Conservation (phyloP, 2,329 filamentous ascomycete species). For the Periconia macrospinosa region DNA sequence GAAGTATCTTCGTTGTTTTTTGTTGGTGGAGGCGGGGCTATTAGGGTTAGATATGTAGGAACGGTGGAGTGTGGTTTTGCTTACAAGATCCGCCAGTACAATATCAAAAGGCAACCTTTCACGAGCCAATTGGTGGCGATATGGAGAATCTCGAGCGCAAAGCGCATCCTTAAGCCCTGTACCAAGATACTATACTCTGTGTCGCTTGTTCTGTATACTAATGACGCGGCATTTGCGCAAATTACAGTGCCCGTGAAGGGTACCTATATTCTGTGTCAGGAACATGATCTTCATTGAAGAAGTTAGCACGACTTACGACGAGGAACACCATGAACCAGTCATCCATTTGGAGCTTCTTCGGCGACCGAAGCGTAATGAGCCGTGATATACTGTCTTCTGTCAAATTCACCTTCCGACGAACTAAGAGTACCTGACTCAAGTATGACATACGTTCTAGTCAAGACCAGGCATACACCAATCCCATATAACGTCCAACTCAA, state of each 20-base stretch:
- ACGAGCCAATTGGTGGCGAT: conserved; percentile 29
- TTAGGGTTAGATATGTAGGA: too few relatives aligned
- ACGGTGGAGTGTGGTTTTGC: conserved; percentile 1
- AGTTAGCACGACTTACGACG: conserved; percentile 5
- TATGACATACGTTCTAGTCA: conserved; percentile 21
- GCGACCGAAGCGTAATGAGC: conserved; percentile 22
- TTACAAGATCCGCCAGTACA: conserved; percentile 35
- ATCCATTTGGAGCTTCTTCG: conserved; percentile 26
- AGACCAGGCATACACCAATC: conserved; percentile 22
- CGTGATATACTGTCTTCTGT: conserved; percentile 19
- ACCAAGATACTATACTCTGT: neutral
- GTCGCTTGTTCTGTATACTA: neutral
- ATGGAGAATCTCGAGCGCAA: conserved; percentile 29
- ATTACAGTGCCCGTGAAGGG: conserved; percentile 24
- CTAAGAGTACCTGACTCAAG: neutral
- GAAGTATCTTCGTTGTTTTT: conserved; percentile 12
- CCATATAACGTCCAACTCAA: conserved; percentile 29
- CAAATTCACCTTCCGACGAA: neutral
- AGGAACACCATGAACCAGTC: conserved; percentile 32
- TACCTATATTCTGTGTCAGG: conserved; percentile 1
- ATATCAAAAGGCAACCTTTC: conserved; percentile 29
- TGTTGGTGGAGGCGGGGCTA: conserved; percentile 15
- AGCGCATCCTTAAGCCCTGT: conserved; percentile 17
- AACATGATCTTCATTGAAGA: neutral
- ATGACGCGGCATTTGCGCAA: conserved; percentile 14